These are phyloP conservation scores for Eragrostis nindensis DNA, from an alignment of 176 grass and related monocot species.

Conservation along the genomic window DNA sequence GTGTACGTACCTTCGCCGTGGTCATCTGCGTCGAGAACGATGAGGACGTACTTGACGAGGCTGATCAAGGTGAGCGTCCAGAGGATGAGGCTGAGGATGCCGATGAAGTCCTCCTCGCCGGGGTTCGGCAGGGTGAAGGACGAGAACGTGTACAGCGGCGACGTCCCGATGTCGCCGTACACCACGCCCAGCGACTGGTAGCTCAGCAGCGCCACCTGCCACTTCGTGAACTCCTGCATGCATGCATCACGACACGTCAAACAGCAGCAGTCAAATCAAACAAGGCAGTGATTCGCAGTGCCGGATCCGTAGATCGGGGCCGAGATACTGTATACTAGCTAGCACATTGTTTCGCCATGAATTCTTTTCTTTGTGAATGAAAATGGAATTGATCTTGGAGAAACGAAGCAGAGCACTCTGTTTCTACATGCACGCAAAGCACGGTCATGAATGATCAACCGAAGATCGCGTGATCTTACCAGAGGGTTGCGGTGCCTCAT, in stretches of 20 bases:
- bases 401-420: background rate
- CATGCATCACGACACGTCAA: background rate
- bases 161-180: conserved; percentile 80
- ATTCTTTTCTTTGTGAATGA: background rate
- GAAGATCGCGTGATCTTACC: conserved; percentile 16
- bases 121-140: conserved; percentile 55
- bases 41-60: conserved; percentile 70
- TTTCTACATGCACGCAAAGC: background rate
- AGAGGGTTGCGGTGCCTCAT: conserved; percentile 48
- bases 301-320: background rate
- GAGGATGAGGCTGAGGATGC: conserved; percentile 74
- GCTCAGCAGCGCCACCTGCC: conserved; percentile 52
- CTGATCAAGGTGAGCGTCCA: conserved; percentile 79
- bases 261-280: background rate
- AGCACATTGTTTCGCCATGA: background rate
- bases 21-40: conserved; percentile 71
- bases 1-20: conserved; percentile 66
- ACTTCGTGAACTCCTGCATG: conserved; percentile 52
- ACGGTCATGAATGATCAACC: background rate
- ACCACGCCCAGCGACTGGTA: conserved; percentile 84
- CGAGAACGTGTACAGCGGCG: conserved; percentile 80
- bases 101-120: conserved; percentile 48
- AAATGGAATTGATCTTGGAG: background rate
- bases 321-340: too few relatives aligned
- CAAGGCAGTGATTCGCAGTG: background rate